phyloP scores from a whole-genome alignment of 2,329 filamentous ascomycete genomes.

The Cryphonectria parasitica region DNA sequence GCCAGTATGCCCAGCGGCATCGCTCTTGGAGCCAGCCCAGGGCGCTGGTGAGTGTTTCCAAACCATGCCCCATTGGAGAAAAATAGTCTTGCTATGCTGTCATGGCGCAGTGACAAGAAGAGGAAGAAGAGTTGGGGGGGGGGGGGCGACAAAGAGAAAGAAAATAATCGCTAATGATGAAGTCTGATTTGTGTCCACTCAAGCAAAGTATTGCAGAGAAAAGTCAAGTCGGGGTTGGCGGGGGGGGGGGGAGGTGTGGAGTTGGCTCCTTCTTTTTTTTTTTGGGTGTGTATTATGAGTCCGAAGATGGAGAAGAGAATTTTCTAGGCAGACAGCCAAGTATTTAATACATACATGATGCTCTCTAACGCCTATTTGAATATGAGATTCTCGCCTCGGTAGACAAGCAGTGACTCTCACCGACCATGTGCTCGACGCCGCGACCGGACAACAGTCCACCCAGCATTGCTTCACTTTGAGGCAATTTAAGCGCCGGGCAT shows the following conservation, averaged over 20 bases:
- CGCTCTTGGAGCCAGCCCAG: not conserved
- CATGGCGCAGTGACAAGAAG: not conserved
- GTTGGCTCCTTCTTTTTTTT: not conserved
- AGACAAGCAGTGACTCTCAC: not conserved
- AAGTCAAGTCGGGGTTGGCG: not conserved
- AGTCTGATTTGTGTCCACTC: no score
- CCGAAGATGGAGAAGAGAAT: not conserved
- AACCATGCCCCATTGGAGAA: not conserved
- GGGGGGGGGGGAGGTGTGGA: no score
- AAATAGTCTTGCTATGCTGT: not conserved
- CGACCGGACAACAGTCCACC: not conserved
- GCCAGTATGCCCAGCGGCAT: not conserved
- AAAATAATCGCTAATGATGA: not conserved
- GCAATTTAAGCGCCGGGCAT: not conserved
- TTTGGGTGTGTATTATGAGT: not conserved
- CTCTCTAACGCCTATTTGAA: not conserved
- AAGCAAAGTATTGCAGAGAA: not conserved
- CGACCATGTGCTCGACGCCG: not conserved
- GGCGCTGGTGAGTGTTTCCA: not conserved
- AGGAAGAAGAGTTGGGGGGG: no score
- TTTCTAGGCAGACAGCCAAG: not conserved
- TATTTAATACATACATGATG: not conserved
- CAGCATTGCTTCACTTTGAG: not conserved
- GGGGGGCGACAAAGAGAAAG: not conserved
- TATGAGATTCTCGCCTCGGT: not conserved